Base-by-base conservation (phyloP, 73 alveolate genomes). In the Symbiodinium natans region DNA sequence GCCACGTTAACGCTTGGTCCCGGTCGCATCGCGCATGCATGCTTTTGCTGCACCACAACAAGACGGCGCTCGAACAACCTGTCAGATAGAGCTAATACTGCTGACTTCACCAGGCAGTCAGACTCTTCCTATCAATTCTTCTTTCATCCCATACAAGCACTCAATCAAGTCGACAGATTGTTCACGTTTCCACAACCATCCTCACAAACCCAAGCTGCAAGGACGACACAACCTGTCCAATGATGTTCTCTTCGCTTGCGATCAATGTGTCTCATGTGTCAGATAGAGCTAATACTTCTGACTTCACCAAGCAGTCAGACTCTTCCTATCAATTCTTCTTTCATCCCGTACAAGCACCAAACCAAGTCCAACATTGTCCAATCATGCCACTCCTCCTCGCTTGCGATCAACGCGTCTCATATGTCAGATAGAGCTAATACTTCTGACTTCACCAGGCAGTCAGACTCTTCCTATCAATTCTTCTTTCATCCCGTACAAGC, bases 391-490 rank as follows among this genome's bases (percentile, higher is more conserved):
- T 6, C 59, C 6, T 6, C 59, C 59, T 46, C 3, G 59, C 59
- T 46, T 46, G 59, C 59, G 13, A 46, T 13, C 59, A 46, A 46
- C 21, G 6, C 21, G 59, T 46, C 59, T 46, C 59, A 46, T 46
- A 0, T 48, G 68, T 52, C 68, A 52, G 71, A 52, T 52, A 52
- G 71, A 52, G 71, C 71, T 52, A 52, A 52, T 52, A 52, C 71
- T 63, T 29, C 80, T 29, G 36, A 63, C 36, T 29, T 63, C 80
- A 63, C 71, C 71, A 52, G 23, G 71, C 80, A 27, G 80, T 63
- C 80, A 63, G 80, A 63, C 80, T 63, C 80, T 63, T 63, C 80
- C 80, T 63, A 63, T 63, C 80, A 63, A 63, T 63, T 29, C 1
- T 63, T 31, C 29, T 27, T 63, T 63, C 80, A 63, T 63, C 80